Percentiles rank a stretch among this genome's conserved stretches.
These are phyloP conservation scores for Colletotrichum sp. DNA, from an alignment of 2,329 filamentous ascomycete species.

Conservation along the genomic window DNA sequence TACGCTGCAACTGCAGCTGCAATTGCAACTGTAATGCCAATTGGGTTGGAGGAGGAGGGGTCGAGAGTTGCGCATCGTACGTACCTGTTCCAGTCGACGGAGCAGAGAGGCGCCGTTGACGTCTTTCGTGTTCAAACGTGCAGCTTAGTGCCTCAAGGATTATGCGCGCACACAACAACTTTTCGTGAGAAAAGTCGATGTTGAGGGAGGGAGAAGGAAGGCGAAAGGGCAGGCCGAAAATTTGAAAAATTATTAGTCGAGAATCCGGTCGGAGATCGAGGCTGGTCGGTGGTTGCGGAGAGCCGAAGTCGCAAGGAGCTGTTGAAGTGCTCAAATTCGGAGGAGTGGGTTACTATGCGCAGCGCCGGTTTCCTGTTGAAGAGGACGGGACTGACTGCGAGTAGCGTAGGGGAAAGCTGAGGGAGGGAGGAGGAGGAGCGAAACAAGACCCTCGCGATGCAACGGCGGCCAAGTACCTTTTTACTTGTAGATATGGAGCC, in stretches of 20 bases:
- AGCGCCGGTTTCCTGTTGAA: conserved; percentile 17
- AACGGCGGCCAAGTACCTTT: conserved; percentile 13
- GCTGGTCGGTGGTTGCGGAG: conserved; percentile 12
- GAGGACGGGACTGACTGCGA: background rate
- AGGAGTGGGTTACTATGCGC: background rate
- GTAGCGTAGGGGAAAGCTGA: background rate
- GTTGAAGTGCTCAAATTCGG: conserved; percentile 19
- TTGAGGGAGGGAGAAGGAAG: background rate
- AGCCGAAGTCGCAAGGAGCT: conserved; percentile 20
- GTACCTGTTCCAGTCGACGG: background rate
- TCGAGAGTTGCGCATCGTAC: background rate
- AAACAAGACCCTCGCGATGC: conserved; percentile 9
- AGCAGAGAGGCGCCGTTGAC: conserved; percentile 10
- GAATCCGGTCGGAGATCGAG: conserved; percentile 16
- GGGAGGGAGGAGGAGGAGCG: background rate
- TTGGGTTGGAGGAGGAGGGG: conserved; percentile 9
- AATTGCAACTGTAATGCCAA: background rate
- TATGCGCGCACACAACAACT: background rate
- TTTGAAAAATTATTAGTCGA: background rate
- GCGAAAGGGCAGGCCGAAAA: background rate
- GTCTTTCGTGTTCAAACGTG: background rate
- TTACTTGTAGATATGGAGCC: conserved; percentile 9
- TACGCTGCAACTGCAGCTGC: background rate
- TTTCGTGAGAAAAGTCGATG: background rate
- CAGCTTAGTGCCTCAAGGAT: background rate